A percentile compares a stretch with the other conserved stretches of the same genome.
phyloP scores from a whole-genome alignment of 1,284 basidiomycete genomes.

The Leccinum variabile region DNA sequence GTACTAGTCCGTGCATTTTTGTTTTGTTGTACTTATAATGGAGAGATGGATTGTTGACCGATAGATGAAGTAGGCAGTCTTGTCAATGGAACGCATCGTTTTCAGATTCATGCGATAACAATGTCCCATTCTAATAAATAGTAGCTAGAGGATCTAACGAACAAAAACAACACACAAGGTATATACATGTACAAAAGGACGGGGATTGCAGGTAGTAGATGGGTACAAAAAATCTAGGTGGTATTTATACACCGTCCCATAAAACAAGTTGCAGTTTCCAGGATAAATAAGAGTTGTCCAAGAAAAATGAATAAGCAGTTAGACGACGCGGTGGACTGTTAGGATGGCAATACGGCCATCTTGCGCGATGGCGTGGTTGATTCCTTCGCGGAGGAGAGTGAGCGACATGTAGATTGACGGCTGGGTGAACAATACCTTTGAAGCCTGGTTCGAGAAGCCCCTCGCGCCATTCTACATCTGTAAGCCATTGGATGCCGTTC shows the following conservation, averaged over 20 bases:
- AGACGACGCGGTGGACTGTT: constrained; percentile 52
- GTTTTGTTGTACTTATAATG: constrained; percentile 21
- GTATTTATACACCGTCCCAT: constrained; percentile 17
- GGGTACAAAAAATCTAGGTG: constrained; percentile 8
- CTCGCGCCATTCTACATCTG: constrained; percentile 69
- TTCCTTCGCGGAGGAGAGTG: constrained; percentile 43
- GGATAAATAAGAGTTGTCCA: background rate
- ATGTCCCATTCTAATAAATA: constrained; percentile 1
- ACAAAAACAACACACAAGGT: constrained; percentile 7
- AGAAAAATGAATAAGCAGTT: constrained; percentile 8
- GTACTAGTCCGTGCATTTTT: constrained; percentile 14
- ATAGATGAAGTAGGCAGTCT: background rate
- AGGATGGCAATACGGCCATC: constrained; percentile 78
- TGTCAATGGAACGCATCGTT: too few species aligned
- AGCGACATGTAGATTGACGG: background rate
- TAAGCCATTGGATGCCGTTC: constrained; percentile 67
- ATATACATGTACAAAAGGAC: constrained; percentile 15
- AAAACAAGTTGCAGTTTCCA: background rate
- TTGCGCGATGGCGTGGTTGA: constrained; percentile 77
- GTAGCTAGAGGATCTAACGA: constrained; percentile 2
- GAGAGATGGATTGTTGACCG: background rate
- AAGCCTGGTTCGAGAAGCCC: constrained; percentile 66
- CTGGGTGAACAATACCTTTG: constrained; percentile 44
- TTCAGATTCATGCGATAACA: background rate
- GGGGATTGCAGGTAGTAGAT: constrained; percentile 4